Evolutionary conservation across 371 early-diverging fungal species (phyloP), one percentile per base, ranked within the genome.

Genomic region (Lichtheimia ornata): DNA sequence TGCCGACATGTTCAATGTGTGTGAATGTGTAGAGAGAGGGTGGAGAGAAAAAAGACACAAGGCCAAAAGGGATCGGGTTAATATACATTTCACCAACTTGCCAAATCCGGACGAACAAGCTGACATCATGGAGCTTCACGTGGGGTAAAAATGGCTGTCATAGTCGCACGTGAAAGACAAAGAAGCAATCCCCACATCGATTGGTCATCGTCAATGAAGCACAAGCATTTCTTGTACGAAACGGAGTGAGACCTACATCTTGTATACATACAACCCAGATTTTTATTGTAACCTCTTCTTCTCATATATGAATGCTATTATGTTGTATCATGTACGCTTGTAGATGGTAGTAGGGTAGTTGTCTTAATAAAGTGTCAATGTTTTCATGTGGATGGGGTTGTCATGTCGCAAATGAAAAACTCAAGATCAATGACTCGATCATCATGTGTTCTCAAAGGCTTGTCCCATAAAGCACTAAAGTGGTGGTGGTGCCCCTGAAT

Each of bases 1-100:
- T 54, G 61, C 49, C 18, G 57, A 51, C 58, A 58, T 63, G 22
- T 24, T 50, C 40, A 17, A 35, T 50, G 24, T 30, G 24, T 28
- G n/a, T 58, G 50, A 18, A 42, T 15, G 15, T 14, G 25, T 56
- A 11, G 3, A 6, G 4, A 28, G 22, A 20, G 25, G 44, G 45
- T 20, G 24, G 22, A 47, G 47, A 47, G 22, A 47, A 11, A 47
- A 22, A 47, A 47, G 22, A 47, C 11, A 47, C 47, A 22, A 11
- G 5, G 47, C 18, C 18, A 9, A 22, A 47, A 47, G 22, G 47
- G 47, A 47, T 18, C 22, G n/a, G 47, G 22, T 47, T 47, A 47
- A 47, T 47, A 47, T 47, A 47, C 47, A 18, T 47, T 47, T 47
- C 47, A 47, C 6, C 7, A 47, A 22, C 12, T 47, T 47, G 47